Conservation (phyloP, 139 green algal species). For the Chlamydomonas sp. region DNA sequence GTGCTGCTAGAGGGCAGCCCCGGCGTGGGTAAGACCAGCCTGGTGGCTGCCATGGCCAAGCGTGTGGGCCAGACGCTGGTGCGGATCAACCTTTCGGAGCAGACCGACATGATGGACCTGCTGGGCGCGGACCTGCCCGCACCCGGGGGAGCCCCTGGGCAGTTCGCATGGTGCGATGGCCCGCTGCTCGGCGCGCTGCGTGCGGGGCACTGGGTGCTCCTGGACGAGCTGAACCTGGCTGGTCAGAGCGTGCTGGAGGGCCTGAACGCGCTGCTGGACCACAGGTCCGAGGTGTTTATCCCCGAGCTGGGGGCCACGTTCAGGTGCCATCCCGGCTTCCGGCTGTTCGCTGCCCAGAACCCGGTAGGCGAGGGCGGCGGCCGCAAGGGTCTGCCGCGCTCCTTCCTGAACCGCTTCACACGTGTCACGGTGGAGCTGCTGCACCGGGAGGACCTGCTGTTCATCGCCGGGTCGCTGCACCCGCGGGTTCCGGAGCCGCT, state of each 20-base stretch:
- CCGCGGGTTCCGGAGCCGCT: slow-evolving; percentile 65
- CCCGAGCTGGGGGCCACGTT: slow-evolving; percentile 90
- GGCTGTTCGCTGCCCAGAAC: slow-evolving; percentile 94
- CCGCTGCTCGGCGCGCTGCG: slow-evolving; percentile 93
- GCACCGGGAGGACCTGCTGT: slow-evolving; percentile 74
- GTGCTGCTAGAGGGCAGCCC: slow-evolving; percentile 96
- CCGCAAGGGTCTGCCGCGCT: slow-evolving; percentile 94
- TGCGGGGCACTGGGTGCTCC: slow-evolving; percentile 92
- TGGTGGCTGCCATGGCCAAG: slow-evolving; percentile 88
- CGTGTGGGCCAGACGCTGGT: slow-evolving; percentile 71
- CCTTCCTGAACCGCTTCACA: slow-evolving; percentile 98
- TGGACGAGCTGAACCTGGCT: slow-evolving; percentile 99
- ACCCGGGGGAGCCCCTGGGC: slow-evolving; percentile 78
- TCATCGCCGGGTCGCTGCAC: slow-evolving; percentile 82
- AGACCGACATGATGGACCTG: slow-evolving; percentile 99
- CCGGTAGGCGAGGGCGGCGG: slow-evolving; percentile 92
- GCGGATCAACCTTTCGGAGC: slow-evolving; percentile 96
- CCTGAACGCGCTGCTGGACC: slow-evolving; percentile 96
- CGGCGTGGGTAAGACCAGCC: slow-evolving; percentile 96
- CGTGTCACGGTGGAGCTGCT: slow-evolving; percentile 92
- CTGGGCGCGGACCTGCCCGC: slow-evolving; percentile 96
- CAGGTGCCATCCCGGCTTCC: slow-evolving; percentile 80
- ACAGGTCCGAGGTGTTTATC: slow-evolving; percentile 94
- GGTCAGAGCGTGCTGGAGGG: slow-evolving; percentile 94
- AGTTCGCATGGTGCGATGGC: slow-evolving; percentile 95